Evolutionary conservation across 306 rosid species (phyloP).

Genomic region (Malus domestica): DNA sequence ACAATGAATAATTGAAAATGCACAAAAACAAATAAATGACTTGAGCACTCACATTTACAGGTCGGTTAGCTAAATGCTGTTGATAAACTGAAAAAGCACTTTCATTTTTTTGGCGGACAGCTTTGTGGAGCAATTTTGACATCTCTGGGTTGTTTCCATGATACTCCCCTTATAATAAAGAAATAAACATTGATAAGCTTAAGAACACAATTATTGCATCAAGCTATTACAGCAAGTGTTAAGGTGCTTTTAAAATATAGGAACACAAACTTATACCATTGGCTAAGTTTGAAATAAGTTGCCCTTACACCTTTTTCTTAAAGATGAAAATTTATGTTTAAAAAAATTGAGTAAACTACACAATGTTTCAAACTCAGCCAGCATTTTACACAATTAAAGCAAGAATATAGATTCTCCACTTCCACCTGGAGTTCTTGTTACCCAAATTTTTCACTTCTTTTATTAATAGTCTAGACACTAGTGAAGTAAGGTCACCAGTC

Average conservation of each 20-base stretch:
- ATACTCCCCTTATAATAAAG: slow-evolving; percentile 65
- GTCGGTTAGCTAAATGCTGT: slow-evolving; percentile 97
- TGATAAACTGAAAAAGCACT: slow-evolving; percentile 91
- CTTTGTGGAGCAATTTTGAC: slow-evolving; percentile 99
- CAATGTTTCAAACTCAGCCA: no score
- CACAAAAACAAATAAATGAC: background rate
- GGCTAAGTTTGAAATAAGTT: background rate
- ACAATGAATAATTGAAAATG: background rate
- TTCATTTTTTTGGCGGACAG: slow-evolving; percentile 96
- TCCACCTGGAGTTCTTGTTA: background rate
- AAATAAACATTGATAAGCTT: slow-evolving; percentile 3
- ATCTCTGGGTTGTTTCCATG: slow-evolving; percentile 99
- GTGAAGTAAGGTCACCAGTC: background rate
- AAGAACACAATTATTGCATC: background rate
- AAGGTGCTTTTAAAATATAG: background rate
- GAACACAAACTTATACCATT: background rate
- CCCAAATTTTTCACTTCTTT: background rate
- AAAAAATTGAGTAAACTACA: no score
- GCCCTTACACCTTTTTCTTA: background rate
- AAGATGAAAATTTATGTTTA: no score
- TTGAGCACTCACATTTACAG: slow-evolving; percentile 70
- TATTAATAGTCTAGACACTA: background rate
- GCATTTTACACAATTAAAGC: background rate
- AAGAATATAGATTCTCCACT: background rate
- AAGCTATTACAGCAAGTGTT: background rate